Percentiles rank a stretch among this genome's conserved stretches.
These are phyloP conservation scores for Backusella tuberculispora DNA, from an alignment of 192 early-diverging fungal species.

Conservation along the genomic window DNA sequence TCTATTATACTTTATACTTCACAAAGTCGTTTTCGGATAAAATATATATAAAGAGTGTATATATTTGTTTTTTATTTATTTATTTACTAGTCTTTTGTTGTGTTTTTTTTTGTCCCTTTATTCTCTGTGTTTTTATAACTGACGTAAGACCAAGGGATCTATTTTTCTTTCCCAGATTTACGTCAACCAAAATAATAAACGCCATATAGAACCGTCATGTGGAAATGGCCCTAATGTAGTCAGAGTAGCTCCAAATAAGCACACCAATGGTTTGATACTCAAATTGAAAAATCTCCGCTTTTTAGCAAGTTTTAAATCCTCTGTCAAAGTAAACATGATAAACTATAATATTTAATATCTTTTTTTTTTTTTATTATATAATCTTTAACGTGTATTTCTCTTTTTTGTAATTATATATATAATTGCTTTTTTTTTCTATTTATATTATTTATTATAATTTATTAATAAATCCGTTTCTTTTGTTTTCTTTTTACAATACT, in stretches of 20 bases:
- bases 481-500: background rate
- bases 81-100: background rate
- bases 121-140: background rate
- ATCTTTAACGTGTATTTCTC: background rate
- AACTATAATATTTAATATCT: background rate
- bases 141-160: background rate
- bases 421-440: background rate
- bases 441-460: background rate
- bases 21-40: background rate
- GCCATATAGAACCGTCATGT: slow-evolving; percentile 8
- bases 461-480: background rate
- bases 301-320: slow-evolving; percentile 15
- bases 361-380: no score
- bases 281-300: slow-evolving; percentile 16
- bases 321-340: background rate
- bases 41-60: background rate
- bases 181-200: slow-evolving; percentile 12
- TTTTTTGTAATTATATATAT: no score
- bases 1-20: no score
- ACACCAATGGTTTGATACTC: background rate
- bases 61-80: background rate
- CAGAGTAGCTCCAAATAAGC: slow-evolving; percentile 8
- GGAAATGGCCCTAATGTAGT: slow-evolving; percentile 1
- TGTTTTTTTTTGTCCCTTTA: no score
- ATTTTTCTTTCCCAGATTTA: background rate